A percentile compares a stretch with the other conserved stretches of the same genome.
Conservation (phyloP, 2,329 filamentous ascomycete species). For the Fusarium caatingaense region DNA sequence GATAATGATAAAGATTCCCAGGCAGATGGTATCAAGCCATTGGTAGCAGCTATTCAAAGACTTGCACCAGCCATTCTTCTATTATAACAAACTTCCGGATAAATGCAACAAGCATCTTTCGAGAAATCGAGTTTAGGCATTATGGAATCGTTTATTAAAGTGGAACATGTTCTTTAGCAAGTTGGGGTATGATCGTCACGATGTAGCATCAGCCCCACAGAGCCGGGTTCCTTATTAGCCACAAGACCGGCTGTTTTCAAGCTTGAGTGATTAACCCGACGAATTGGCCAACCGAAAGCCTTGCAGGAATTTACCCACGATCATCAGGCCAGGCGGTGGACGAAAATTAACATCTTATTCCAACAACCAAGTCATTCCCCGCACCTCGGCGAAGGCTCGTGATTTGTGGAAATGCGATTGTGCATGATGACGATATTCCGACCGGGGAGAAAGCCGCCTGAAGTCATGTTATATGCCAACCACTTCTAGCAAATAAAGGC, state of each 20-base stretch:
- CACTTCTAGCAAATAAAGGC: not conserved
- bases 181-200: conserved; percentile 23
- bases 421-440: not conserved
- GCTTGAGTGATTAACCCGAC: not conserved
- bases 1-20: not conserved
- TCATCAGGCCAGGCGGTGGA: conserved; percentile 15
- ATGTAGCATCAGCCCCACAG: conserved; percentile 19
- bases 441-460: not conserved
- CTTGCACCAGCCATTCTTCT: not conserved
- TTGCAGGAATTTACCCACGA: not conserved
- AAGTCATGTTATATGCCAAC: not conserved
- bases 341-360: not conserved
- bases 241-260: conserved; percentile 16
- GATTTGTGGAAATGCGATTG: conserved; percentile 9
- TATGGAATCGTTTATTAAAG: conserved; percentile 10
- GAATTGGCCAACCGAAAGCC: not conserved
- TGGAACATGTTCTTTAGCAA: conserved; percentile 5
- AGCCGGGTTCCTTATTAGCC: conserved; percentile 31
- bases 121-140: conserved; percentile 17
- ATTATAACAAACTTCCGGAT: conserved; percentile 17
- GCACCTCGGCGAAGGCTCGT: not conserved
- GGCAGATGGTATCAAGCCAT: conserved; percentile 1
- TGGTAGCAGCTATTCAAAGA: not conserved
- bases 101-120: conserved; percentile 7
- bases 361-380: conserved; percentile 3